Base-by-base conservation (phyloP, 495 filamentous ascomycete genomes). In the Aspergillus diversus region DNA sequence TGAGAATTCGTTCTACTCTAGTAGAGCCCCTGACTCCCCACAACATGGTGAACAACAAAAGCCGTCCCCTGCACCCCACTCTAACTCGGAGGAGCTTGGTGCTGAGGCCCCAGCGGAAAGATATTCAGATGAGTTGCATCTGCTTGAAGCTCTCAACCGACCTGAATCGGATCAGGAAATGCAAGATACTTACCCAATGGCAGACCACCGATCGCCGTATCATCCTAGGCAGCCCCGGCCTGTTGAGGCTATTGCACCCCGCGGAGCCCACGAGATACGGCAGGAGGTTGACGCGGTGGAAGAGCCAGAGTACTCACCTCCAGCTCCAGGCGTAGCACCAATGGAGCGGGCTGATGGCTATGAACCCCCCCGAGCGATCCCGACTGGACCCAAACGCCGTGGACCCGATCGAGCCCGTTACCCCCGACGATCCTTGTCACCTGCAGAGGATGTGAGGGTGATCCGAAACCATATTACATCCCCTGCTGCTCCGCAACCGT, bases 1-100 rank as follows among this genome's bases (percentile, higher is more conserved):
- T 75, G 89, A 94, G 69, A 93, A 95, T 66, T 93, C 91, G n/a
- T 94, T 95, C 75, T 97, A 97, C 78, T 96, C 92, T 51, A 96
- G 92, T 80, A 88, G 87, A 77, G 80, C 82, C 57, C 81, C 83
- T 70, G 80, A 82, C 60, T 84, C 83, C 47, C 78, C 73, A 13
- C 73, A 71, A 35, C 63, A 62, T 15, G 76, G 70, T 57, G 69
- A 69, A 5, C 74, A 70, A 15, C 71, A 60, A 48, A 72, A 67
- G 49, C 63, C 65, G 46, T 76, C 77, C 48, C 69, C 76, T n/a
- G 69, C 53, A 33, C 60, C 64, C 56, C 67, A 67, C 52, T 60
- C 71, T 33, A 63, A 67, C 48, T 60, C 70, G n/a, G 64, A 68
- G 55, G 72, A 69, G 37, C 55, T 62, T 57, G 65, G 64, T 54